Percentiles rank a stretch among this genome's conserved stretches.
These are phyloP conservation scores for Trichoderma endophyticum DNA, from an alignment of 2,329 filamentous ascomycete genomes.

Conservation along the genomic window DNA sequence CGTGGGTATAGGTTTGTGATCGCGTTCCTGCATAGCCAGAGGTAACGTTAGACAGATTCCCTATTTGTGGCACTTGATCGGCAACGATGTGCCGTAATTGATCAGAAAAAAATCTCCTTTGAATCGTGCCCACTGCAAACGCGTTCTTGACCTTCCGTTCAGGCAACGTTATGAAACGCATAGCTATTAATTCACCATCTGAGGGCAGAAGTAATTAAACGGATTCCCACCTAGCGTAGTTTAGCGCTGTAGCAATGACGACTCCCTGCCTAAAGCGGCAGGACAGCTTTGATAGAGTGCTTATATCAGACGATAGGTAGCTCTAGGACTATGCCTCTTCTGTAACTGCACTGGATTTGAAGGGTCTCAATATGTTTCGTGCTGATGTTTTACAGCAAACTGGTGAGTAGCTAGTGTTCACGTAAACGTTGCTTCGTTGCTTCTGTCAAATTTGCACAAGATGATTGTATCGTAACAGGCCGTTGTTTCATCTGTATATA, in stretches of 20 bases:
- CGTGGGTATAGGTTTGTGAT: neutral
- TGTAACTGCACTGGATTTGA: neutral
- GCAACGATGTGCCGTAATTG: neutral
- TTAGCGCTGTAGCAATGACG: neutral
- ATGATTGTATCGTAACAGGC: neutral
- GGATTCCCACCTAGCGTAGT: neutral
- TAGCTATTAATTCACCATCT: neutral
- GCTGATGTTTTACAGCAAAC: neutral
- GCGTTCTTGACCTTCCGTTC: neutral
- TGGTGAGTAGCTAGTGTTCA: neutral
- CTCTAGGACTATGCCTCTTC: neutral
- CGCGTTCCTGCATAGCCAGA: neutral
- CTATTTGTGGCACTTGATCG: neutral
- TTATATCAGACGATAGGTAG: constrained; percentile 9
- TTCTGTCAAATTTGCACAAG: neutral
- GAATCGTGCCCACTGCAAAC: neutral
- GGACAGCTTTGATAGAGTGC: constrained; percentile 1
- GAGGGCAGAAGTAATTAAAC: neutral
- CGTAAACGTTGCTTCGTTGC: neutral
- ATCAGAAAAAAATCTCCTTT: neutral
- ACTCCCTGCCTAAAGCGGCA: neutral
- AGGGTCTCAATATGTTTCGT: neutral
- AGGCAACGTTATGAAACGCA: neutral
- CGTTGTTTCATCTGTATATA: neutral
- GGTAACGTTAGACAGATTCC: neutral